Conservation (phyloP, 2,329 filamentous ascomycete genomes). For the Botrytis byssoidea region DNA sequence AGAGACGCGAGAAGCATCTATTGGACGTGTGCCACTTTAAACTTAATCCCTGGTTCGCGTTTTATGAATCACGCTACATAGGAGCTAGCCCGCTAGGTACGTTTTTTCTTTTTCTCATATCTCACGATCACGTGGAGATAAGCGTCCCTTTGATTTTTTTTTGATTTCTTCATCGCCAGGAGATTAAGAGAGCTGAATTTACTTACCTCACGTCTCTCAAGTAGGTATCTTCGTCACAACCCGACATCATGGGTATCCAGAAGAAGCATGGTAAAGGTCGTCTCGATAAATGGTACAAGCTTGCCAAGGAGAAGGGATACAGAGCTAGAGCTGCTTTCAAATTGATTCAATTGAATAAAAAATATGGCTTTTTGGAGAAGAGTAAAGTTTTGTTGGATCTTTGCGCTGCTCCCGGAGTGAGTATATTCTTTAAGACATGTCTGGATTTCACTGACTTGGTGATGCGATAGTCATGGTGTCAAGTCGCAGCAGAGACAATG, state of each 20-base stretch:
- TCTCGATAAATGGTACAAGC: slow-evolving; percentile 98
- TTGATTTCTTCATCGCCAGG: slow-evolving; percentile 5
- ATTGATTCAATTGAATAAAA: slow-evolving; percentile 96
- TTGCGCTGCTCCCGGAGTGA: slow-evolving; percentile 89
- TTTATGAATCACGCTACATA: not conserved
- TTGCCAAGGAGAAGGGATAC: slow-evolving; percentile 98
- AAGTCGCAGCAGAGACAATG: slow-evolving; percentile 95
- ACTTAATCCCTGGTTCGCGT: slow-evolving; percentile 10
- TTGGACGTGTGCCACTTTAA: slow-evolving; percentile 19
- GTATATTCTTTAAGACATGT: slow-evolving; percentile 39
- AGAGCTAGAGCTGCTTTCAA: slow-evolving; percentile 96
- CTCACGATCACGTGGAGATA: not conserved
- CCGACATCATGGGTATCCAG: slow-evolving; percentile 77
- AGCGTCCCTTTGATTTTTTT: not conserved
- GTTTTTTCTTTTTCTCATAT: not conserved
- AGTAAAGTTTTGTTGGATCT: slow-evolving; percentile 96
- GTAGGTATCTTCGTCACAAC: slow-evolving; percentile 4
- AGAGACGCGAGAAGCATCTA: slow-evolving; percentile 13
- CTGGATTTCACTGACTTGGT: slow-evolving; percentile 26
- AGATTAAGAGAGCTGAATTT: not conserved
- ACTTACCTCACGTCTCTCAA: slow-evolving; percentile 11
- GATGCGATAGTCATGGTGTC: slow-evolving; percentile 76
- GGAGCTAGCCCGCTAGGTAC: too few species aligned
- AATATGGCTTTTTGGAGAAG: slow-evolving; percentile 97
- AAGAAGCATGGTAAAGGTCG: slow-evolving; percentile 99